A percentile compares a stretch with the other conserved stretches of the same genome.
These are phyloP conservation scores for Penicillium rolfsii DNA, from an alignment of 2,329 filamentous ascomycete species.

Conservation along the genomic window DNA sequence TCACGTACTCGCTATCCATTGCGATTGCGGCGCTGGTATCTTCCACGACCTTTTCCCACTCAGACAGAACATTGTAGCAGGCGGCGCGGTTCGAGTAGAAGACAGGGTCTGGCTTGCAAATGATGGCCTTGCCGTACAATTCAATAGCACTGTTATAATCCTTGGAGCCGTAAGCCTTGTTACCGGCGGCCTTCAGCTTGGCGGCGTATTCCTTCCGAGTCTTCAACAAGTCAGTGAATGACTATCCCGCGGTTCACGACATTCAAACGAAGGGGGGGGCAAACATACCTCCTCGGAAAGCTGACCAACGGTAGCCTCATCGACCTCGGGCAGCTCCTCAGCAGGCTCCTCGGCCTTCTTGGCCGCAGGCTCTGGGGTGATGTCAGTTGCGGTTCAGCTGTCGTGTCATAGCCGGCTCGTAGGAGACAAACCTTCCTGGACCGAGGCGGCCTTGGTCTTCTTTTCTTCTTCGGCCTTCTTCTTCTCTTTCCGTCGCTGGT, in stretches of 20 bases:
- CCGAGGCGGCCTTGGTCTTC: slow-evolving; percentile 54
- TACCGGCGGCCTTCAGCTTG: slow-evolving; percentile 92
- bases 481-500: slow-evolving; percentile 79
- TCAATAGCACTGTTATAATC: slow-evolving; percentile 93
- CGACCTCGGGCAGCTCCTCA: slow-evolving; percentile 71
- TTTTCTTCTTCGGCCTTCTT: slow-evolving; percentile 57
- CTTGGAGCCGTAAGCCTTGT: slow-evolving; percentile 94
- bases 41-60: slow-evolving; percentile 96
- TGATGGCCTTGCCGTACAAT: slow-evolving; percentile 91
- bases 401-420: slow-evolving; percentile 6
- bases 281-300: slow-evolving; percentile 52
- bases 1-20: slow-evolving; percentile 94
- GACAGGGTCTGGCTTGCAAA: slow-evolving; percentile 96
- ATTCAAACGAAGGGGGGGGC: slow-evolving; percentile 9
- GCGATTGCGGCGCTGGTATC: slow-evolving; percentile 93
- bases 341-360: slow-evolving; percentile 54
- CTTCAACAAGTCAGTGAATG: slow-evolving; percentile 44
- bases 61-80: slow-evolving; percentile 88
- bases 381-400: slow-evolving; percentile 22
- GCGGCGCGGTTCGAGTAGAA: slow-evolving; percentile 99
- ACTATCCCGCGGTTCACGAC: slow-evolving; percentile 8
- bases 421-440: slow-evolving; percentile 41
- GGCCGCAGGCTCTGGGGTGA: slow-evolving; percentile 46
- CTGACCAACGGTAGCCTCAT: slow-evolving; percentile 52
- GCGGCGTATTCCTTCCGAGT: slow-evolving; percentile 84